Conservation (phyloP, 192 early-diverging fungal species). For the Dissophora globulifera region DNA sequence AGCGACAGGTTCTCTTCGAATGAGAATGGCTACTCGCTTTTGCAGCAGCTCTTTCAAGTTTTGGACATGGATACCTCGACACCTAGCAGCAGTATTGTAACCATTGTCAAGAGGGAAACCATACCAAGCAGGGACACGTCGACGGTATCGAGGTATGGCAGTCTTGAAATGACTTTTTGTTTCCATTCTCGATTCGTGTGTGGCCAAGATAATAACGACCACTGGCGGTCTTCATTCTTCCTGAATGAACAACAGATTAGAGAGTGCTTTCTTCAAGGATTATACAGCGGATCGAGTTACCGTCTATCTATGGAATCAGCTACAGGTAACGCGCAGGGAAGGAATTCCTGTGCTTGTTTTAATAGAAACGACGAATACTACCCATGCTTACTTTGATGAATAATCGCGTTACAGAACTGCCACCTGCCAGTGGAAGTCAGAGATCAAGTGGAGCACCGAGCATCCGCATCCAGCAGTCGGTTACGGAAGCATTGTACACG, state of each 20-base stretch:
- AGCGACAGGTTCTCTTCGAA: background rate
- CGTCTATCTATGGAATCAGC: constrained; percentile 17
- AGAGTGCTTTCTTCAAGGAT: no score
- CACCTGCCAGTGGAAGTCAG: no score
- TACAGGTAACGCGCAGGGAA: no score
- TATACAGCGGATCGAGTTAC: constrained; percentile 17
- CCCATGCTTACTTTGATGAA: no score
- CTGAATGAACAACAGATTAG: no score
- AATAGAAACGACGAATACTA: no score
- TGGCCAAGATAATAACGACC: no score
- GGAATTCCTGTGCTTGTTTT: no score
- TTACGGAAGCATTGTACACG: constrained; percentile 20
- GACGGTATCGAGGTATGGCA: constrained; percentile 5
- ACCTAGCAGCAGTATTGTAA: background rate
- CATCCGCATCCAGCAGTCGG: background rate
- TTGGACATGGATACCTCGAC: background rate
- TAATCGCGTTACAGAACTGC: no score
- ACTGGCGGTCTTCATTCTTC: no score
- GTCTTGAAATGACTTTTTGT: no score
- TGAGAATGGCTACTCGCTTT: background rate
- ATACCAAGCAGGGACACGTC: background rate
- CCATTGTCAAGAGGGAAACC: background rate
- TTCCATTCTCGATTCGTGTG: no score
- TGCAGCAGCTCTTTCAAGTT: background rate
- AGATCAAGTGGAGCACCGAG: background rate